These are phyloP conservation scores for Ganoderma boninense DNA, from an alignment of 1,284 basidiomycete genomes.

Conservation along the genomic window DNA sequence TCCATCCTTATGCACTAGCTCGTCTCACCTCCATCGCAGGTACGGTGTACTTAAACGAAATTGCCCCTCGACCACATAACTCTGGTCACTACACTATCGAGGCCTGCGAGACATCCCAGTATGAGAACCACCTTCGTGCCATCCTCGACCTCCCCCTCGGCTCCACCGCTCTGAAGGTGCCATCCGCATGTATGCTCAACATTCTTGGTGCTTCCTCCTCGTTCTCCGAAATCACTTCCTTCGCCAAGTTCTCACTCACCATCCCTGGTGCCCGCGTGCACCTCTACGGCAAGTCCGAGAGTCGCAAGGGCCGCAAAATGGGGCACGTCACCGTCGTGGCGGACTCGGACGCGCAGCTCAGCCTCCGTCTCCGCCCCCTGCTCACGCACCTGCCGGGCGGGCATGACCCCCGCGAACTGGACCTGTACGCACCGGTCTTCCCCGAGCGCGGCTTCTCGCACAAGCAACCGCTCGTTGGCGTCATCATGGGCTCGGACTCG, in stretches of 20 bases:
- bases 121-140: slow-evolving; percentile 98
- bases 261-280: slow-evolving; percentile 87
- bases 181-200: slow-evolving; percentile 94
- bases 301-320: slow-evolving; percentile 95
- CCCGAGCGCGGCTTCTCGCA: slow-evolving; percentile 63
- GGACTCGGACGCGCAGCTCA: slow-evolving; percentile 81
- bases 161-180: slow-evolving; percentile 88
- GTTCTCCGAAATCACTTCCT: slow-evolving; percentile 67
- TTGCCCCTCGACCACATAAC: slow-evolving; percentile 99
- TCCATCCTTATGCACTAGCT: slow-evolving; percentile 12
- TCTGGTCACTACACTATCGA: slow-evolving; percentile 99
- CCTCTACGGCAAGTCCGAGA: slow-evolving; percentile 94
- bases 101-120: slow-evolving; percentile 96
- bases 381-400: slow-evolving; percentile 70
- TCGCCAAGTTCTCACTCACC: slow-evolving; percentile 63
- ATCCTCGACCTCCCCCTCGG: slow-evolving; percentile 93
- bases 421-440: slow-evolving; percentile 61
- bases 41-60: slow-evolving; percentile 91
- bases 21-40: slow-evolving; percentile 53
- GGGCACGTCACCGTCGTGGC: slow-evolving; percentile 96
- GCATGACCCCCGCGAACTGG: slow-evolving; percentile 57
- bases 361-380: slow-evolving; percentile 73
- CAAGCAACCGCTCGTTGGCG: slow-evolving; percentile 83
- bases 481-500: slow-evolving; percentile 99
- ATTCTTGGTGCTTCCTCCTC: slow-evolving; percentile 82